Evolutionary conservation across 768 basidiomycete genomes (phyloP), one percentile per base, ranked within the genome.

Genomic region (Phlebiopsis gigantea): DNA sequence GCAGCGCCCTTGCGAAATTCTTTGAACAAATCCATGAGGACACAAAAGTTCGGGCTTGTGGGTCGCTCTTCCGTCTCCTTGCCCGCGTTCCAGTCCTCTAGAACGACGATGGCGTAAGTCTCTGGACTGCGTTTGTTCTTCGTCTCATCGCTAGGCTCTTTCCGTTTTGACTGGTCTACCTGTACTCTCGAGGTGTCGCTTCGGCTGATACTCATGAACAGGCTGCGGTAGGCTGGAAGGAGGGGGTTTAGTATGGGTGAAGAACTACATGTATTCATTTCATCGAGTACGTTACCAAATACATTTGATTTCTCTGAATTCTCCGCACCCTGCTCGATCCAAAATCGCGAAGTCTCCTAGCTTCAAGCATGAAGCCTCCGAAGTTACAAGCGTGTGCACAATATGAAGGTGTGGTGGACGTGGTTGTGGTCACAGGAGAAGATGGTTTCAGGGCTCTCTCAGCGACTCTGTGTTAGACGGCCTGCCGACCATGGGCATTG

Each of bases 31-130:
- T 74, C 75, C 66, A 59, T 79, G 88, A 79, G 84, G 88, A 92
- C 90, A 83, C 69, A 81, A 88, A 89, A 93, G 90, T 92, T 93
- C 90, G 90, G 87, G 81, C 90, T 79, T 69, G 89, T 73, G 69
- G 73, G 77, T 86, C 45, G 83, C 81, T 80, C 72, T 79, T 81
- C 85, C 86, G 84, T 81, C 81, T 90, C 83, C 88, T 83, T 82
- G 89, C 82, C 87, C 90, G 90, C 90, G 90, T 93, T 90, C 88
- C 88, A 87, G 88, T 90, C 86, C 82, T 79, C 88, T 78, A 90
- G 80, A 90, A 39, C 60, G 66, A 83, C 71, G 55, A 74, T 72
- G 74, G 69, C 68, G 68, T 58, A 45, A 30, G 64, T 31, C 54
- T 65, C 68, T 61, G 64, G 68, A 63, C 73, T 73, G 46, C 71